Percentiles rank a stretch among this genome's conserved stretches.
Conservation (phyloP, 345 rosid genomes). For the Arabis alpina region DNA sequence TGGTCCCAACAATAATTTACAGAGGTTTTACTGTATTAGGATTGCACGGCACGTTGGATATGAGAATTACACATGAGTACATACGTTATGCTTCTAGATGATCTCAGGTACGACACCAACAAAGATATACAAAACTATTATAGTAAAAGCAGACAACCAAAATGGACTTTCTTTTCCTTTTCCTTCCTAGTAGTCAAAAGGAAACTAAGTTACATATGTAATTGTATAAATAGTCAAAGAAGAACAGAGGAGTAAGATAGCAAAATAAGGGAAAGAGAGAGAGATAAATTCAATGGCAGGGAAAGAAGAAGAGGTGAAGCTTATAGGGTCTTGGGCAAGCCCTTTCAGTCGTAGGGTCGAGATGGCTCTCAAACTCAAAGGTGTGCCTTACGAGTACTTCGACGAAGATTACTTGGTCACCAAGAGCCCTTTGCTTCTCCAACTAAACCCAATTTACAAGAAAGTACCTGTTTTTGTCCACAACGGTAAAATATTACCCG, state of each 20-base stretch:
- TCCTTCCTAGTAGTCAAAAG: too few relatives aligned
- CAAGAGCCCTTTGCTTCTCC: constrained; percentile 49
- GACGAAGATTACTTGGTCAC: constrained; percentile 42
- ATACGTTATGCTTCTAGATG: background rate
- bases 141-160: background rate
- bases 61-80: too few relatives aligned
- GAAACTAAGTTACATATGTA: background rate
- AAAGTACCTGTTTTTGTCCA: constrained; percentile 54
- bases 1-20: too few relatives aligned
- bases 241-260: background rate
- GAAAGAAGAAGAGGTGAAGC: constrained; percentile 48
- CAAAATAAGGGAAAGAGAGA: background rate
- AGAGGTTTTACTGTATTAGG: too few relatives aligned
- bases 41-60: too few relatives aligned
- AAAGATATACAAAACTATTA: background rate
- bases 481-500: constrained; percentile 46
- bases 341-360: constrained; percentile 47
- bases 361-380: constrained; percentile 52
- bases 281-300: constrained; percentile 29
- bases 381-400: constrained; percentile 45
- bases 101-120: background rate
- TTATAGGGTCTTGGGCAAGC: constrained; percentile 49
- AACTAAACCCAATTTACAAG: constrained; percentile 46
- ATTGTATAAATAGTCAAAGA: constrained; percentile 16
- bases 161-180: background rate